Percentiles rank a stretch among this genome's conserved stretches.
phyloP scores from a whole-genome alignment of 2,329 filamentous ascomycete genomes.

The Cladophialophora yegresii region DNA sequence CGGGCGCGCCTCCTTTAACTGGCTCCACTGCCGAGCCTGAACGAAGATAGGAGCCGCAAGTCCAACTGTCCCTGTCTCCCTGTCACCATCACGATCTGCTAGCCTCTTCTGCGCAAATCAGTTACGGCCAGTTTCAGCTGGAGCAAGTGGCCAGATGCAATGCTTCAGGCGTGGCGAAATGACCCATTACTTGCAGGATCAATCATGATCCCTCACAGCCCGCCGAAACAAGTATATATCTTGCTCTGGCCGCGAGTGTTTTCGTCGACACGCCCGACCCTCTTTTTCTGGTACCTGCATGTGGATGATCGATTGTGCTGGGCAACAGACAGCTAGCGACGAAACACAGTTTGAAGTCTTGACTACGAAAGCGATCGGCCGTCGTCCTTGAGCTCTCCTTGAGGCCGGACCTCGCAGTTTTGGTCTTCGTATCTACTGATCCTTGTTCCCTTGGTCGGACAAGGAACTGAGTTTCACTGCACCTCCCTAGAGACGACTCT shows the following conservation, averaged over 20 bases:
- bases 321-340: not conserved
- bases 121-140: not conserved
- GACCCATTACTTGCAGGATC: not conserved
- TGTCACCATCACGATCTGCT: not conserved
- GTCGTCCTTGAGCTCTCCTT: not conserved
- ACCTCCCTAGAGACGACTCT: not conserved
- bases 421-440: not conserved
- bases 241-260: not conserved
- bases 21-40: slow-evolving; percentile 11
- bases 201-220: not conserved
- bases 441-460: not conserved
- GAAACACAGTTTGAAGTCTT: not conserved
- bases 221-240: not conserved
- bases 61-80: not conserved
- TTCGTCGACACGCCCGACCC: not conserved
- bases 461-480: not conserved
- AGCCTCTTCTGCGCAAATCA: not conserved
- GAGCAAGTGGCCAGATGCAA: not conserved
- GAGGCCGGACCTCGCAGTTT: not conserved
- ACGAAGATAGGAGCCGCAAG: not conserved
- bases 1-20: slow-evolving; percentile 3
- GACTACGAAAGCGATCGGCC: not conserved
- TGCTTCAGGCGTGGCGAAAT: not conserved
- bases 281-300: not conserved
- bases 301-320: not conserved